Evolutionary conservation across 2,329 filamentous ascomycete genomes (phyloP).

Genomic region (Hansfordia pulvinata): DNA sequence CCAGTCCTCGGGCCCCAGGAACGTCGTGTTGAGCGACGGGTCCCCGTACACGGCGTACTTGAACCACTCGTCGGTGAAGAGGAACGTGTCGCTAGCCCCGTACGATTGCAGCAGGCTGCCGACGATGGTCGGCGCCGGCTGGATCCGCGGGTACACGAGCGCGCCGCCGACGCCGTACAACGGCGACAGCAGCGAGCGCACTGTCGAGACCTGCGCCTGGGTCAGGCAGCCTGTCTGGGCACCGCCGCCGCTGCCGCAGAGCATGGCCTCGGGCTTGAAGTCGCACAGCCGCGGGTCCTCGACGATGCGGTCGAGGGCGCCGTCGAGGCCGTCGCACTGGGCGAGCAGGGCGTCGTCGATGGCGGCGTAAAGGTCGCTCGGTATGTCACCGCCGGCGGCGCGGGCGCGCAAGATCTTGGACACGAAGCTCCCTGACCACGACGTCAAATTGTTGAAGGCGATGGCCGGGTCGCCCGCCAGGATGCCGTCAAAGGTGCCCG

Average conservation of each 20-base stretch:
- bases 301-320: constrained; percentile 24
- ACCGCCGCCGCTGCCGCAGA: constrained; percentile 15
- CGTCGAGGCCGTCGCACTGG: constrained; percentile 26
- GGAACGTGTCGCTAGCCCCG: background rate
- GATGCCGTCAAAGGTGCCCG: constrained; percentile 34
- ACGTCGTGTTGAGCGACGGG: constrained; percentile 14
- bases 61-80: constrained; percentile 25
- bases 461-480: constrained; percentile 24
- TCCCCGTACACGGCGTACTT: constrained; percentile 29
- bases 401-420: background rate
- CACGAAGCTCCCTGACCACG: constrained; percentile 11
- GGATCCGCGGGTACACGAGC: constrained; percentile 29
- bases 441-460: constrained; percentile 6
- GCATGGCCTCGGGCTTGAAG: constrained; percentile 19
- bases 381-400: constrained; percentile 11
- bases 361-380: constrained; percentile 9
- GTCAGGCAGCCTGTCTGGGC: constrained; percentile 24
- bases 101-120: constrained; percentile 17
- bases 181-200: constrained; percentile 21
- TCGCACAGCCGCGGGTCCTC: constrained; percentile 21
- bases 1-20: background rate
- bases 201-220: constrained; percentile 24
- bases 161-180: constrained; percentile 20
- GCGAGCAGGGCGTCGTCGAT: constrained; percentile 17
- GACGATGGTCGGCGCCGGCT: constrained; percentile 27